Base-by-base conservation (phyloP, 768 basidiomycete genomes). In the Naematelia aurantialba region DNA sequence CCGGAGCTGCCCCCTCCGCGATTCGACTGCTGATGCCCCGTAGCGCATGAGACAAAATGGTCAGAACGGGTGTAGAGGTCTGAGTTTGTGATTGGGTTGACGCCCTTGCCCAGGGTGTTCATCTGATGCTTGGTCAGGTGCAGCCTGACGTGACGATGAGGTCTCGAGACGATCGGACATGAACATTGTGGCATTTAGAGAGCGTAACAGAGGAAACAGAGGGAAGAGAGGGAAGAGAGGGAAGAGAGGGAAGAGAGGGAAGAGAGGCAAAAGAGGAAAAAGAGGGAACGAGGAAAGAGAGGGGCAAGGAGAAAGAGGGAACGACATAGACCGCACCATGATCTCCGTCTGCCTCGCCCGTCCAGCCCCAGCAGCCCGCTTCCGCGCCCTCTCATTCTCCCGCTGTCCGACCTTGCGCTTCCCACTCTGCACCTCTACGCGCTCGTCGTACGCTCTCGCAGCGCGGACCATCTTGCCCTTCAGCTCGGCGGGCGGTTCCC, bases 71-170 rank as follows among this genome's bases (percentile, higher is more conserved):
- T 58, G 45, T 71, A 74, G 8, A 74, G 58, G 52, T 74, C 72
- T 19, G 69, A 71, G 45, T 74, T 69, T 2, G 72, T 74, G n/a
- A 74, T 69, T 13, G 72, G 72, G 56, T 74, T 74, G 24, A 54
- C 44, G 13, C 63, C 60, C 27, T 68, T 66, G 12, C 69, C 69
- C n/a, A 59, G 47, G 10, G 67, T 71, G 22, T 34, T 60, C 56
- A 70, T 46, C 68, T 70, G 27, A 12, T 42, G n/a, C 13, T 45
- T 22, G 30, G 29, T 47, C 25, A 27, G 45, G 2, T 12, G 13
- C 49, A 45, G 4, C 19, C 24, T 5, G 25, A 4, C 54, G 34
- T 45, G 12, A 39, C 12, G 19, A 44, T 44, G 12, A 12, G 42
- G 19, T 44, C 42, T 12, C 12, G 42, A 44, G 42, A 44, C 42